Evolutionary conservation across 306 rosid species (phyloP).

Genomic region (Cucurbita pepo): DNA sequence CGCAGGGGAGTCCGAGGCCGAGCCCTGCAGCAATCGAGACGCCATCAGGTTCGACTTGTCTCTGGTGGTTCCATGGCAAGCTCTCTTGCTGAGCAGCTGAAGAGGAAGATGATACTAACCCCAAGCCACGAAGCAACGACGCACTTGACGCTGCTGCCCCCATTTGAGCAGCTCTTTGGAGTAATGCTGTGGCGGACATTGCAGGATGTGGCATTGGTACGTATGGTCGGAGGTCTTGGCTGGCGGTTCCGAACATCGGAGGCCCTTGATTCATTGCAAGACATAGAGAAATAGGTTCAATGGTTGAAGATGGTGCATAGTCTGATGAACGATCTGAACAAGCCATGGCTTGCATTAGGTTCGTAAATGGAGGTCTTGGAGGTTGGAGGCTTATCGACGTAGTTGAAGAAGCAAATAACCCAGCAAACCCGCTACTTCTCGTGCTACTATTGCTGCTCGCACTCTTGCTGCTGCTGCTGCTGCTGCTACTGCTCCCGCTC

Average conservation of each 20-base stretch:
- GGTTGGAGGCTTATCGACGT: constrained; percentile 39
- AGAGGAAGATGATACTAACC: constrained; percentile 50
- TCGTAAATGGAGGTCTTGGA: constrained; percentile 29
- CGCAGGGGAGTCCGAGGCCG: constrained; percentile 61
- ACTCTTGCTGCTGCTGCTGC: constrained; percentile 31
- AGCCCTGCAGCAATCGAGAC: constrained; percentile 41
- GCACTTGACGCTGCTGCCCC: constrained; percentile 59
- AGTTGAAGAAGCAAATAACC: constrained; percentile 64
- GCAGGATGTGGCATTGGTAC: constrained; percentile 42
- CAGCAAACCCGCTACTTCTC: constrained; percentile 46
- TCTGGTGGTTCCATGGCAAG: constrained; percentile 45
- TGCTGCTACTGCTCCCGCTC: constrained; percentile 35
- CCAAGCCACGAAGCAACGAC: constrained; percentile 64
- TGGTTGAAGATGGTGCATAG: constrained; percentile 29
- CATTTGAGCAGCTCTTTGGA: constrained; percentile 95
- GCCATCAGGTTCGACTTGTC: constrained; percentile 34
- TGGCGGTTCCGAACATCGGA: constrained; percentile 44
- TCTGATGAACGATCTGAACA: constrained; percentile 30
- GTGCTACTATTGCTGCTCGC: constrained; percentile 43
- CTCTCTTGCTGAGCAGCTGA: constrained; percentile 35
- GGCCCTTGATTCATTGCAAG: constrained; percentile 51
- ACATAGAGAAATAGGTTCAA: constrained; percentile 64
- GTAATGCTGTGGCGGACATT: constrained; percentile 88
- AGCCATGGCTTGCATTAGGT: constrained; percentile 42
- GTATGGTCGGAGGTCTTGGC: constrained; percentile 50